phyloP scores from a whole-genome alignment of 2,329 filamentous ascomycete genomes.

The Pseudopithomyces maydicus region DNA sequence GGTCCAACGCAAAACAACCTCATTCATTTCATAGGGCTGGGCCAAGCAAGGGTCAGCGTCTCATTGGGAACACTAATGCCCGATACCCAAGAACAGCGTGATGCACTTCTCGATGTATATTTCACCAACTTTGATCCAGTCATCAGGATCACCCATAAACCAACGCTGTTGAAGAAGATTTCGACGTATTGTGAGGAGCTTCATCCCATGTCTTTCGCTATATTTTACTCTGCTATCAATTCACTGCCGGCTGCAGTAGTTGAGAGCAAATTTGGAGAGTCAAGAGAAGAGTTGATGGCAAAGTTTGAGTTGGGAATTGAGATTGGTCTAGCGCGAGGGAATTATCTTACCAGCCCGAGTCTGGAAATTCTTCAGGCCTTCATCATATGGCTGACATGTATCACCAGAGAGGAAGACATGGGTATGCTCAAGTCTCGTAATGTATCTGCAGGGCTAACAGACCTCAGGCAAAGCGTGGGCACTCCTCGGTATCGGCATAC shows the following conservation, averaged over 20 bases:
- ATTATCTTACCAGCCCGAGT: constrained; percentile 44
- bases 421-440: constrained; percentile 20
- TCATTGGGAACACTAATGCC: constrained; percentile 37
- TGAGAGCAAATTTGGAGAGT: constrained; percentile 36
- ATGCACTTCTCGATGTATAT: constrained; percentile 41
- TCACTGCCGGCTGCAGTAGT: constrained; percentile 37
- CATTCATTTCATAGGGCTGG: constrained; percentile 39
- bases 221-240: constrained; percentile 45
- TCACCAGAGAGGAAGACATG: constrained; percentile 46
- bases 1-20: constrained; percentile 35
- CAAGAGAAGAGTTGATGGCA: constrained; percentile 36
- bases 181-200: constrained; percentile 31
- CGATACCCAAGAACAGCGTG: constrained; percentile 32
- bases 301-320: constrained; percentile 43
- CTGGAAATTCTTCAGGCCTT: constrained; percentile 46
- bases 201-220: constrained; percentile 42
- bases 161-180: constrained; percentile 36
- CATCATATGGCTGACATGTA: constrained; percentile 44
- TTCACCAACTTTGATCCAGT: constrained; percentile 45
- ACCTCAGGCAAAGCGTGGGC: constrained; percentile 43
- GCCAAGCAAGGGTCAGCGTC: constrained; percentile 33
- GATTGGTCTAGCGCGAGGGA: constrained; percentile 41
- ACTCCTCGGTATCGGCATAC: constrained; percentile 42
- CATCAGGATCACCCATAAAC: constrained; percentile 43
- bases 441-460: background rate